phyloP scores from a whole-genome alignment of 2,329 filamentous ascomycete species.

The Arthrobotrys iridis region DNA sequence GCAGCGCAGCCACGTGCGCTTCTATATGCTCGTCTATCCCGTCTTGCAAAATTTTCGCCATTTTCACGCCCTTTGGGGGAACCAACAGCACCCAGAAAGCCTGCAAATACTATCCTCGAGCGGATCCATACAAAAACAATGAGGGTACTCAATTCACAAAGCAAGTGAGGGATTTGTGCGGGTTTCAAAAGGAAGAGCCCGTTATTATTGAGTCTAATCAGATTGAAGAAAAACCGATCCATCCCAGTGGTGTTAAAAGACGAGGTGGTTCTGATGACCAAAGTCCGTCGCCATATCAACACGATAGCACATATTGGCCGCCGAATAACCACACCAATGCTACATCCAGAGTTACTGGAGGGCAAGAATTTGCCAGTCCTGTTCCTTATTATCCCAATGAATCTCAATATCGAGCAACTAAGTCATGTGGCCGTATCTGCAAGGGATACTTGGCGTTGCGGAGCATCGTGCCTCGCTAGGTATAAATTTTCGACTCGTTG shows the following conservation, averaged over 20 bases:
- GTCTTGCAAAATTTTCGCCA: slow-evolving; percentile 32
- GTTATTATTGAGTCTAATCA: background rate
- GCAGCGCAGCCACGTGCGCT: slow-evolving; percentile 9
- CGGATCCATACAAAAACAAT: slow-evolving; percentile 27
- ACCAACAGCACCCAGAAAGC: background rate
- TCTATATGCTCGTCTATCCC: slow-evolving; percentile 8
- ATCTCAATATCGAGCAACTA: background rate
- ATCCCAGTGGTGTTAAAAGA: background rate
- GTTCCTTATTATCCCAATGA: background rate
- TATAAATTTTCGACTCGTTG: no score
- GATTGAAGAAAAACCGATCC: no score
- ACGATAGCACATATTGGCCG: background rate
- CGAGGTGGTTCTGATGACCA: background rate
- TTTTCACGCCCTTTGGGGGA: slow-evolving; percentile 20
- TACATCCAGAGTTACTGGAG: background rate
- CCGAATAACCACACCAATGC: background rate
- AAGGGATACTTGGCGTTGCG: slow-evolving; percentile 1
- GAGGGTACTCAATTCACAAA: slow-evolving; percentile 10
- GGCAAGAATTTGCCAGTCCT: background rate
- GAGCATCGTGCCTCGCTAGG: background rate
- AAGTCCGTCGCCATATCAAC: background rate
- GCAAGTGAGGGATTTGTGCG: slow-evolving; percentile 33
- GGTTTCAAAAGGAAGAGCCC: slow-evolving; percentile 17
- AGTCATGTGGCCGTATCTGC: slow-evolving; percentile 16
- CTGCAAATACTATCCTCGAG: slow-evolving; percentile 32